Conservation (phyloP, 1,284 basidiomycete species). For the Moesziomyces antarcticus region DNA sequence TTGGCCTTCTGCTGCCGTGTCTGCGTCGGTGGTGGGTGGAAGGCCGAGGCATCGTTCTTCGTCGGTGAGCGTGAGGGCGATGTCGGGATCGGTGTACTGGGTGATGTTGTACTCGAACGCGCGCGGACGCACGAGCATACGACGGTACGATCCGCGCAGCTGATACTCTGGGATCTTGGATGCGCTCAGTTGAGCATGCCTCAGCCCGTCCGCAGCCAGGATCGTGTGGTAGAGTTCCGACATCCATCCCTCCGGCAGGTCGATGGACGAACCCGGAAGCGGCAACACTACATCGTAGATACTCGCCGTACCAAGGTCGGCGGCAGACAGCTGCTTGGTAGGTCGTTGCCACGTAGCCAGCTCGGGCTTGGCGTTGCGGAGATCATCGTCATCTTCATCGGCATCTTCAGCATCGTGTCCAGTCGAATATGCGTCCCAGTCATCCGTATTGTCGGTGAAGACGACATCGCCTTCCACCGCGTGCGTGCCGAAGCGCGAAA, state of each 20-base stretch:
- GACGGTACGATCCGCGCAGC: slow-evolving; percentile 90
- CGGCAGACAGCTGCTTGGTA: slow-evolving; percentile 80
- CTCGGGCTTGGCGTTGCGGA: slow-evolving; percentile 19
- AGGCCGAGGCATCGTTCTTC: slow-evolving; percentile 79
- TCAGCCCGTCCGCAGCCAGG: slow-evolving; percentile 83
- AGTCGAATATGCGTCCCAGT: slow-evolving; percentile 2
- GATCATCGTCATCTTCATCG: slow-evolving; percentile 22
- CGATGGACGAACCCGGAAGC: slow-evolving; percentile 89
- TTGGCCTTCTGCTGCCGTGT: background rate
- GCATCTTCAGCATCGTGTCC: slow-evolving; percentile 1
- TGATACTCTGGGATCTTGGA: slow-evolving; percentile 81
- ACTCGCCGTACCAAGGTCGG: slow-evolving; percentile 74
- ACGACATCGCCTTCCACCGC: slow-evolving; percentile 81
- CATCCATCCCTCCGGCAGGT: slow-evolving; percentile 83
- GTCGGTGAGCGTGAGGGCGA: slow-evolving; percentile 89
- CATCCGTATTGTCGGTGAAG: slow-evolving; percentile 61
- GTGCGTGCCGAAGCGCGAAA: slow-evolving; percentile 80
- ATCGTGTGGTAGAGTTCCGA: slow-evolving; percentile 85
- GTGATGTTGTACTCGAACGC: slow-evolving; percentile 83
- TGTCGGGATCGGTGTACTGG: slow-evolving; percentile 90
- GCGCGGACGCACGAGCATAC: slow-evolving; percentile 85
- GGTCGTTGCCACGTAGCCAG: slow-evolving; percentile 69
- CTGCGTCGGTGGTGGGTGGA: background rate
- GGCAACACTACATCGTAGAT: slow-evolving; percentile 97
- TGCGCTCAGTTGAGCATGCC: slow-evolving; percentile 79